These are phyloP conservation scores for Cadophora gregata DNA, from an alignment of 2,329 filamentous ascomycete species.

Conservation along the genomic window DNA sequence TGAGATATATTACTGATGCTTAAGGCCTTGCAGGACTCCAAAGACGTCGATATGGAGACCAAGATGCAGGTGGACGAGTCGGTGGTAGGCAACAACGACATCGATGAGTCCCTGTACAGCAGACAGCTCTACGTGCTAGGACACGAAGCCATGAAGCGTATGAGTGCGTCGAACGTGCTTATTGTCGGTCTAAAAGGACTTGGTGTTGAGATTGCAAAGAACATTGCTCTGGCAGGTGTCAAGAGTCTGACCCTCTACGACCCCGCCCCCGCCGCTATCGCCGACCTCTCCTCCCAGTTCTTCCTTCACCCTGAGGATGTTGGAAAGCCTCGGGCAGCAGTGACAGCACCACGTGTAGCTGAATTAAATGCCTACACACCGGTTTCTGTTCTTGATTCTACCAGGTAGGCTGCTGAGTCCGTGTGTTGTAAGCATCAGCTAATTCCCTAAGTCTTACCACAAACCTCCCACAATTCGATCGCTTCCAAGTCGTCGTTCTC, in stretches of 20 bases:
- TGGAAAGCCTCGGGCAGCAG: conserved; percentile 86
- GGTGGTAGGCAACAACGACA: conserved; percentile 60
- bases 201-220: conserved; percentile 98
- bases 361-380: conserved; percentile 98
- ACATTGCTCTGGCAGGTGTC: conserved; percentile 95
- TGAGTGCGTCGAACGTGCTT: conserved; percentile 94
- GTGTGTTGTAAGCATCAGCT: conserved; percentile 20
- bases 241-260: conserved; percentile 96
- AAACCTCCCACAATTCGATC: conserved; percentile 81
- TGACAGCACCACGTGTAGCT: conserved; percentile 86
- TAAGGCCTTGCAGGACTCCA: conserved; percentile 50
- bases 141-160: conserved; percentile 95
- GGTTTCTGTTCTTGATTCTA: conserved; percentile 74
- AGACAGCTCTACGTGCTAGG: conserved; percentile 75
- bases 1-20: conserved; percentile 8
- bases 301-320: conserved; percentile 89
- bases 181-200: conserved; percentile 91
- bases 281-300: conserved; percentile 96
- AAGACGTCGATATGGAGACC: conserved; percentile 67
- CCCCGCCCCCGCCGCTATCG: conserved; percentile 79
- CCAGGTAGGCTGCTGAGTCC: conserved; percentile 50
- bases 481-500: conserved; percentile 91
- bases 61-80: conserved; percentile 70
- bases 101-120: conserved; percentile 77
- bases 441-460: conserved; percentile 65